Conservation (phyloP, 768 basidiomycete species). For the Tulasnella sp. region DNA sequence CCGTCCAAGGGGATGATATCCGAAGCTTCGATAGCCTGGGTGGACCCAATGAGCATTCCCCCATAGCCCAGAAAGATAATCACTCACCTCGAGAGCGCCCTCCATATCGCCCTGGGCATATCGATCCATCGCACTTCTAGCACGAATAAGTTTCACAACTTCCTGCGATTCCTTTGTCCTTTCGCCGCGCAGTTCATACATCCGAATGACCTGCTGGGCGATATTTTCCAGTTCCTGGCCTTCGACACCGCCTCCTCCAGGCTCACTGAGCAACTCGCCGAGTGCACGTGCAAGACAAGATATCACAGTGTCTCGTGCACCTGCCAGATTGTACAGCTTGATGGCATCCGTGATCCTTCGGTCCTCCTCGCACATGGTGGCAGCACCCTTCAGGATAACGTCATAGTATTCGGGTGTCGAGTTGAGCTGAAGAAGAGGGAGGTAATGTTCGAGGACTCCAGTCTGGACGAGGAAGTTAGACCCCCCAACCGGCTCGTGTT, state of each 20-base stretch:
- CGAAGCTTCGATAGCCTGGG: slow-evolving; percentile 79
- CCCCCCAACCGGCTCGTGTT: background rate
- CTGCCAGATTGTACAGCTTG: slow-evolving; percentile 92
- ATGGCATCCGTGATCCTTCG: slow-evolving; percentile 79
- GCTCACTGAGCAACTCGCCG: slow-evolving; percentile 72
- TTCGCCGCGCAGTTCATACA: slow-evolving; percentile 75
- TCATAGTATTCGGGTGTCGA: slow-evolving; percentile 67
- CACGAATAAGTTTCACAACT: slow-evolving; percentile 66
- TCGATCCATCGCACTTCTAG: slow-evolving; percentile 75
- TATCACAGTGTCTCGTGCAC: slow-evolving; percentile 83
- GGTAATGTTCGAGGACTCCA: slow-evolving; percentile 82
- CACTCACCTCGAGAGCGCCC: slow-evolving; percentile 67
- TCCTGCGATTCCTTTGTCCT: slow-evolving; percentile 68
- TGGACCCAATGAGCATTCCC: background rate
- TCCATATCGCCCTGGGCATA: slow-evolving; percentile 71
- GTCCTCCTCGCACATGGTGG: slow-evolving; percentile 74
- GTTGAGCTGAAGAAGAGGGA: slow-evolving; percentile 65
- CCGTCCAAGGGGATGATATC: slow-evolving; percentile 81
- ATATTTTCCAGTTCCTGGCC: slow-evolving; percentile 64
- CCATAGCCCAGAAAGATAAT: background rate
- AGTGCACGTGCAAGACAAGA: slow-evolving; percentile 82
- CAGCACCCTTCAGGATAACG: slow-evolving; percentile 78
- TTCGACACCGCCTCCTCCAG: slow-evolving; percentile 55
- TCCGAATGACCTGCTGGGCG: slow-evolving; percentile 70
- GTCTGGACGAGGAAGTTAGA: slow-evolving; percentile 45